Conservation (phyloP, 192 early-diverging fungal species). For the Coemansia umbellata region DNA sequence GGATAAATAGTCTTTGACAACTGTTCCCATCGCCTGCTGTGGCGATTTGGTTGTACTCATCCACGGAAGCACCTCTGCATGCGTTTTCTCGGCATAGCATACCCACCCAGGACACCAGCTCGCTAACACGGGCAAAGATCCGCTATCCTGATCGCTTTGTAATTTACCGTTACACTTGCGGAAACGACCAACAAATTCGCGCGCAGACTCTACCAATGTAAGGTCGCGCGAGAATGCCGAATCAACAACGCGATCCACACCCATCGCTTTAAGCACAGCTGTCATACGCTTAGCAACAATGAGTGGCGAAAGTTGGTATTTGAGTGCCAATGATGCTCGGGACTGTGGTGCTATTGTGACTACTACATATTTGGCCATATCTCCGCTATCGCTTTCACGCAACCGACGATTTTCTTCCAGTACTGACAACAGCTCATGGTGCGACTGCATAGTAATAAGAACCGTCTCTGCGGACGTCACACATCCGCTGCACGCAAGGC, state of each 20-base stretch:
- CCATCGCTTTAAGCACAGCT: slow-evolving; percentile 73
- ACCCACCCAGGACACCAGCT: slow-evolving; percentile 87
- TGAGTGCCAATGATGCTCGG: slow-evolving; percentile 83
- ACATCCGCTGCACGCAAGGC: slow-evolving; percentile 97
- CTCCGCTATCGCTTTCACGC: slow-evolving; percentile 12
- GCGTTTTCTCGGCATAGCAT: slow-evolving; percentile 99
- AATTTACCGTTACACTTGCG: slow-evolving; percentile 32
- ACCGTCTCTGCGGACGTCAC: slow-evolving; percentile 97
- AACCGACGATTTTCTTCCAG: slow-evolving; percentile 41
- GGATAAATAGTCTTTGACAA: slow-evolving; percentile 84
- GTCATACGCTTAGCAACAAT: slow-evolving; percentile 70
- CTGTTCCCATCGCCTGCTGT: slow-evolving; percentile 93
- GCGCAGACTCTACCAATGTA: slow-evolving; percentile 73
- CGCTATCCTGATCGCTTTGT: slow-evolving; percentile 7
- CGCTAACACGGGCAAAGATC: slow-evolving; percentile 57
- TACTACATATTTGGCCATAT: slow-evolving; percentile 54
- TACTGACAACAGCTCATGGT: slow-evolving; percentile 70
- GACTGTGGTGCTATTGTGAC: slow-evolving; percentile 90
- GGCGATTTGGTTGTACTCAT: slow-evolving; percentile 92
- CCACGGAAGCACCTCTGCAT: slow-evolving; percentile 80
- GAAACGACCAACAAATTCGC: slow-evolving; percentile 85
- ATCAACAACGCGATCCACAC: slow-evolving; percentile 85
- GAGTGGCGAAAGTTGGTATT: slow-evolving; percentile 67
- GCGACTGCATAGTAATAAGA: slow-evolving; percentile 86
- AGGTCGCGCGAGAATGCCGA: slow-evolving; percentile 87